Evolutionary conservation across 2,329 filamentous ascomycete genomes (phyloP), one percentile per base, ranked within the genome.

Genomic region (Colletotrichum camelliae): DNA sequence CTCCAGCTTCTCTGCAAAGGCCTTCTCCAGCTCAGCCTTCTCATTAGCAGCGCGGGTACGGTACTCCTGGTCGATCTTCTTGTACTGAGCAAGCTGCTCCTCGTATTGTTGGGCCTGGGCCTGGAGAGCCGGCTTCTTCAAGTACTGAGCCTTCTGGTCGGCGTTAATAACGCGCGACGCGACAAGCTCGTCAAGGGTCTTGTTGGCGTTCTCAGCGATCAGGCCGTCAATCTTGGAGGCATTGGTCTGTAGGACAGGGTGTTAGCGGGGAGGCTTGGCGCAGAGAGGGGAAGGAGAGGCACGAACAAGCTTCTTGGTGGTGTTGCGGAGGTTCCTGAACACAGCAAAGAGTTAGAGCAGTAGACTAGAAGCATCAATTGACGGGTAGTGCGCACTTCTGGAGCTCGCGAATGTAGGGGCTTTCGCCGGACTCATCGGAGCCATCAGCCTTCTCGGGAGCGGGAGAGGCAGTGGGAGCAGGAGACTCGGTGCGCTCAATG

Each of bases 261-360:
- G 64, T 78, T 67, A 73, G 76, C 64, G 57, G 24, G 21, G 35
- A 29, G 31, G 27, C 55, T 67, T 33, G 39, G 55, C 16, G 52
- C 31, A 16, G 24, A 37, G 64, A 67, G 67, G 43, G 70, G 9
- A 35, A 37, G 55, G 35, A 48, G 35, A 57, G 39, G 7, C 71
- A 88, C 94, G 87, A 87, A 98, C 95, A 81, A 98, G 93, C 88
- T 98, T 98, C 91, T 98, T 98, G 89, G 93, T 94, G 82, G 97
- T 88, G 85, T 97, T 98, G 82, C 96, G 96, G 81, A 98, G 94
- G 85, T 92, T 95, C 90, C 96, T 98, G 43, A 1, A 52, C n/a
- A 79, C 29, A 15, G 12, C 78, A 29, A 31, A 60, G 18, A 71
- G 57, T 61, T 70, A 78, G 72, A 66, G 77, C 27, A n/a, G 4